Conservation (phyloP, 352 stramenopile genomes). For the Saprolegnia parasitica region DNA sequence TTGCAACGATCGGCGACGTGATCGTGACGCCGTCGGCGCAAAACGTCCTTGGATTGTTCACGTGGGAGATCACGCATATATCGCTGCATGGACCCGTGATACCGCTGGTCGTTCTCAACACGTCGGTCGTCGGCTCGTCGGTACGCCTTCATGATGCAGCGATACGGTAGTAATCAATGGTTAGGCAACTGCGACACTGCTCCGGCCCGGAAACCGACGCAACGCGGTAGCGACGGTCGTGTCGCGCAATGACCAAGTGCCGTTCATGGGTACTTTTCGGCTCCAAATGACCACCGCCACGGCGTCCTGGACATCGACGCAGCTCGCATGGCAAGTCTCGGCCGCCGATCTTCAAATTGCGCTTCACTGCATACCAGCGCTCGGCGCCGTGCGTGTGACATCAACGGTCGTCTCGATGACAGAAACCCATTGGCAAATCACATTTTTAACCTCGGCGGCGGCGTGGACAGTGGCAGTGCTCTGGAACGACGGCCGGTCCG, state of each 20-base stretch:
- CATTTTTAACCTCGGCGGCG: background rate
- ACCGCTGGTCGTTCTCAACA: background rate
- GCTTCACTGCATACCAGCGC: background rate
- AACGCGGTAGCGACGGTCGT: background rate
- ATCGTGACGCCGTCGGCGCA: background rate
- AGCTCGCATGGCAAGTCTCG: background rate
- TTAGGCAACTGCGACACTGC: background rate
- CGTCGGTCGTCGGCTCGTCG: background rate
- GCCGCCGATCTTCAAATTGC: background rate
- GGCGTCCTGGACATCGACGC: background rate
- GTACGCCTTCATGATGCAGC: background rate
- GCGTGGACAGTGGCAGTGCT: background rate
- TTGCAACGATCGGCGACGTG: background rate
- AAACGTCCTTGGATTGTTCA: background rate
- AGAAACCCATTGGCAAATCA: background rate
- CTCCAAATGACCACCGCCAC: background rate
- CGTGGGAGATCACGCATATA: background rate
- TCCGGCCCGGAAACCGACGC: background rate
- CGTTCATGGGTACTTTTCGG: background rate
- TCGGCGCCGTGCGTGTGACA: background rate
- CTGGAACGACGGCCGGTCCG: background rate
- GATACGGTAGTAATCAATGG: background rate
- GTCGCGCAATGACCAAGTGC: background rate
- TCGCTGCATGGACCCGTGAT: constrained; percentile 1
- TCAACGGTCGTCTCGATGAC: background rate